Evolutionary conservation across 495 filamentous ascomycete species (phyloP), one percentile per base, ranked within the genome.

Genomic region (Sphaerosporella brunnea): DNA sequence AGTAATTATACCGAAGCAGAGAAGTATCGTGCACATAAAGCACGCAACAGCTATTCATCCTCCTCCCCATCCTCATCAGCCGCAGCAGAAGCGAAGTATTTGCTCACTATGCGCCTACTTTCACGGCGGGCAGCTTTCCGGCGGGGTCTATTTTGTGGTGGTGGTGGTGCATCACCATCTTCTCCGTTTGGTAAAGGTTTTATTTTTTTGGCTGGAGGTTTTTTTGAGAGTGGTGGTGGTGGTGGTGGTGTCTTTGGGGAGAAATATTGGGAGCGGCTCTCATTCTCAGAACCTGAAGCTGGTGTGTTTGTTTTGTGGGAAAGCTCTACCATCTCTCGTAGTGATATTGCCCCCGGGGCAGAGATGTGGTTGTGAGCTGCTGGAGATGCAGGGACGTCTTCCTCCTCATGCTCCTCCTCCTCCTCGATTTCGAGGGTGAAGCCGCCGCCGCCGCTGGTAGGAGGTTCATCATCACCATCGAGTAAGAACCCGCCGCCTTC

Each of bases 391-490:
- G 37, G 11, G 10, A 15, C 10, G 37, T n/a, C n/a, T n/a, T n/a
- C n/a, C n/a, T n/a, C n/a, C n/a, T n/a, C n/a, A n/a, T n/a, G 37
- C 20, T 40, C 10, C 15, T 40, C 20, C 23, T 43, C 49, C 23
- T 50, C 53, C 36, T 57, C 51, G 10, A 25, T 26, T 23, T 54
- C 55, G 41, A 46, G 16, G 23, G 38, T 23, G n/a, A 50, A 42
- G 2, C 36, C 55, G 1, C 54, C 59, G 10, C 53, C 49, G 9
- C 51, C 61, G 52, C 59, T 35, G 58, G 52, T 23, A 54, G 47
- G 23, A 2, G 20, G 1, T 25, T 43, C 40, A 4, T 69, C 73
- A 49, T 74, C 69, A n/a, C 21, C 30, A 35, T 48, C 32, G 1
- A 23, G 18, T 23, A 48, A 20, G 20, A 48, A 32, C 36, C 47